phyloP scores from a whole-genome alignment of 768 basidiomycete genomes.

The Leucogyrophana mollusca region DNA sequence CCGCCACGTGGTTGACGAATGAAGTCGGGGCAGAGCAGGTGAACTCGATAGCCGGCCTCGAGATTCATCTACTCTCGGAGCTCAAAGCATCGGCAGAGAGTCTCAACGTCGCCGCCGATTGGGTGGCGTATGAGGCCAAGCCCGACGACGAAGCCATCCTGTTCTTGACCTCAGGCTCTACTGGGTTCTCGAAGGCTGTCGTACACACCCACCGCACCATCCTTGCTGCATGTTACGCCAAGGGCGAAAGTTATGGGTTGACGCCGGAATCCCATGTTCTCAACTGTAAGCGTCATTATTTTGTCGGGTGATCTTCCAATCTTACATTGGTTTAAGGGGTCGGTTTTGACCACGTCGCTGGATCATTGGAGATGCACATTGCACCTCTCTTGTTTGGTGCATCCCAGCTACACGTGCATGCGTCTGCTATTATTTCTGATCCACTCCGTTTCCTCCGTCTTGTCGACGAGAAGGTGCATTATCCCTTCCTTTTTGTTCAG shows the following conservation, averaged over 20 bases:
- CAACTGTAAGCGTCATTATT: slow-evolving; percentile 31
- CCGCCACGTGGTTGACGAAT: slow-evolving; percentile 29
- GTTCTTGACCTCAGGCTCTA: slow-evolving; percentile 43
- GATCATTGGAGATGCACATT: slow-evolving; percentile 41
- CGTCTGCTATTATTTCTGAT: slow-evolving; percentile 22
- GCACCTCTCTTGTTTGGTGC: slow-evolving; percentile 32
- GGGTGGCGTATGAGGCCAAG: slow-evolving; percentile 15
- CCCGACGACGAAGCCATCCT: slow-evolving; percentile 31
- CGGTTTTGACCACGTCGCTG: slow-evolving; percentile 46
- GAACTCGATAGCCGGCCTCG: slow-evolving; percentile 20
- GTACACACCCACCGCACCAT: slow-evolving; percentile 38
- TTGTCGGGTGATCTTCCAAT: not conserved
- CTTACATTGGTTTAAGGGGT: slow-evolving; percentile 27
- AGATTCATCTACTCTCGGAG: slow-evolving; percentile 24
- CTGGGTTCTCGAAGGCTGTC: slow-evolving; percentile 44
- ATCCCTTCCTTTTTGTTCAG: slow-evolving; percentile 12
- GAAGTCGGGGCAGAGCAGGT: slow-evolving; percentile 25
- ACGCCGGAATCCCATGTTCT: slow-evolving; percentile 33
- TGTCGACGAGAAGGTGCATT: slow-evolving; percentile 35
- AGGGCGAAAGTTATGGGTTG: slow-evolving; percentile 34
- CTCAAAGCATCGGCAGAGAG: slow-evolving; percentile 13
- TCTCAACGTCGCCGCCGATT: slow-evolving; percentile 8
- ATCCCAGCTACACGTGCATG: slow-evolving; percentile 21
- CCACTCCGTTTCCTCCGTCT: slow-evolving; percentile 20
- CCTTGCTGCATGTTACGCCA: slow-evolving; percentile 31